A percentile compares a stretch with the other conserved stretches of the same genome.
Evolutionary conservation across 805 yeast species (phyloP).

Genomic region (Suhomyces faveliae): DNA sequence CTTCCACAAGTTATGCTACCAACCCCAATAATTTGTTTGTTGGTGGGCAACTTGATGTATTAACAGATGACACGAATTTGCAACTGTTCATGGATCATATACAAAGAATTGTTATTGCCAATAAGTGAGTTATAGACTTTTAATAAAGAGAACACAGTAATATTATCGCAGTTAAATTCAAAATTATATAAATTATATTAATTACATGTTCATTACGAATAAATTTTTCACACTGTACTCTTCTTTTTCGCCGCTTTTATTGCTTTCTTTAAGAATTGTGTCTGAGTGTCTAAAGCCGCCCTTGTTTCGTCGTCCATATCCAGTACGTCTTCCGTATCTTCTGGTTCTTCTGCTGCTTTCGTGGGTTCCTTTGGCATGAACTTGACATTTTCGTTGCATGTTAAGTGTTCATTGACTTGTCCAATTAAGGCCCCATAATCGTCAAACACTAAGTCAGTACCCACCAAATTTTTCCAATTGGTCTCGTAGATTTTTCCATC

Average conservation of each 20-base stretch:
- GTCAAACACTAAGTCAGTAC: conserved; percentile 58
- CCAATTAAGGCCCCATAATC: conserved; percentile 43
- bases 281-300: conserved; percentile 3
- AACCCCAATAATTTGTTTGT: conserved; percentile 31
- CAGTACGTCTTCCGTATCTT: conserved; percentile 12
- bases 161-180: neutral
- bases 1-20: conserved; percentile 55
- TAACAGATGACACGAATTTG: conserved; percentile 61
- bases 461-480: conserved; percentile 72
- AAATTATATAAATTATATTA: neutral
- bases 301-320: conserved; percentile 12
- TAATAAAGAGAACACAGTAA: neutral
- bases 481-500: conserved; percentile 64
- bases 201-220: neutral
- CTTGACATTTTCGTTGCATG: conserved; percentile 26
- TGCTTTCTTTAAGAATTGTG: conserved; percentile 14
- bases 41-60: conserved; percentile 30
- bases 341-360: conserved; percentile 17
- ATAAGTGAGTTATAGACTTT: conserved; percentile 4
- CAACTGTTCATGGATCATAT: conserved; percentile 58
- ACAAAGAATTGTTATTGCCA: conserved; percentile 30
- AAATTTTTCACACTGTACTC: neutral
- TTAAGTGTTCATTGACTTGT: conserved; percentile 39
- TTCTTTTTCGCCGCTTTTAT: conserved; percentile 14
- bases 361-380: conserved; percentile 15